A percentile compares a stretch with the other conserved stretches of the same genome.
Evolutionary conservation across 1,139 yeast species (phyloP).

Genomic region (Nakaseomyces sp.): DNA sequence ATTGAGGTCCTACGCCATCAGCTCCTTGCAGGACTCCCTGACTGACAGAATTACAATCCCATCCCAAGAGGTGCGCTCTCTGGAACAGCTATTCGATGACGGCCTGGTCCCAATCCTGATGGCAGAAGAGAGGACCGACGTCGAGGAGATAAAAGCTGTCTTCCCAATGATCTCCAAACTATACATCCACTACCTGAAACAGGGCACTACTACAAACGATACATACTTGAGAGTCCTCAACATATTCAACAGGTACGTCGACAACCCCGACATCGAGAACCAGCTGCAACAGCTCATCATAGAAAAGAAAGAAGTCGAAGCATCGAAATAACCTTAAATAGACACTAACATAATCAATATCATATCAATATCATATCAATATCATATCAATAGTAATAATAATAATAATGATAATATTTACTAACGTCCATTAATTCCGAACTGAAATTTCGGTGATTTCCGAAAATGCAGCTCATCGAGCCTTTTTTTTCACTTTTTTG

Average conservation of each 20-base stretch:
- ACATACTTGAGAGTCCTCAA: constrained; percentile 42
- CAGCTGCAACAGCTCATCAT: constrained; percentile 34
- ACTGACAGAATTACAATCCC: constrained; percentile 32
- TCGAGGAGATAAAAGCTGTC: constrained; percentile 38
- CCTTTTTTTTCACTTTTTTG: not conserved
- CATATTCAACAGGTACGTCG: constrained; percentile 41
- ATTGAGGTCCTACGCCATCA: constrained; percentile 56
- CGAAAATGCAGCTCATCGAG: not conserved
- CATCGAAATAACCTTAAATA: not conserved
- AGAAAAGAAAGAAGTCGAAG: constrained; percentile 30
- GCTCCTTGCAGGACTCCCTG: constrained; percentile 42
- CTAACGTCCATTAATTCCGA: too few species aligned
- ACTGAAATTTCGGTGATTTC: constrained; percentile 3
- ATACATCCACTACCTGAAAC: constrained; percentile 49
- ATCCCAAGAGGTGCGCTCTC: constrained; percentile 29
- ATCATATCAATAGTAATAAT: too few species aligned
- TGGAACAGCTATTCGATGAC: constrained; percentile 54
- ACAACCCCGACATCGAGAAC: constrained; percentile 35
- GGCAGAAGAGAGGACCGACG: constrained; percentile 53
- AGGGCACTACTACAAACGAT: constrained; percentile 36
- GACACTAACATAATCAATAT: too few species aligned
- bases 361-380: too few species aligned
- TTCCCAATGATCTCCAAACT: constrained; percentile 62
- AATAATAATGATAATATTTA: too few species aligned
- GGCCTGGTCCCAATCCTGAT: constrained; percentile 65